Evolutionary conservation across 1,284 basidiomycete species (phyloP).

Genomic region (Trichosporon sp.): DNA sequence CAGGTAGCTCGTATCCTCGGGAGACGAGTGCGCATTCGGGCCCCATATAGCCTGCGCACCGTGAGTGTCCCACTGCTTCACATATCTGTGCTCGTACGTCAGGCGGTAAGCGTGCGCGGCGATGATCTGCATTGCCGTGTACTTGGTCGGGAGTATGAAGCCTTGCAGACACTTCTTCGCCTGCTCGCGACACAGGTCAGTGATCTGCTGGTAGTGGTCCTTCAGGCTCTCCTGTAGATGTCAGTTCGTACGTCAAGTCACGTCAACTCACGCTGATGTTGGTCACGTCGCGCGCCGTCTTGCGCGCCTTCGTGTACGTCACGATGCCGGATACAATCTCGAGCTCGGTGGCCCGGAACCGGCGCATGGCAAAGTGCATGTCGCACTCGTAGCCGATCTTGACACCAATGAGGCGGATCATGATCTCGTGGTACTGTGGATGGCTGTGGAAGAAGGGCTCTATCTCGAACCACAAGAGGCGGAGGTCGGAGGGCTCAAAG

Average conservation of each 20-base stretch:
- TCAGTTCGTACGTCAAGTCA: not conserved
- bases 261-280: not conserved
- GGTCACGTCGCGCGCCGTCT: constrained; percentile 27
- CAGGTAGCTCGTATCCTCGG: constrained; percentile 20
- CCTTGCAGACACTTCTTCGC: constrained; percentile 2
- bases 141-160: not conserved
- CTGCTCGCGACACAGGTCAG: constrained; percentile 21
- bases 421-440: constrained; percentile 22
- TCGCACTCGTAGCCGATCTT: constrained; percentile 35
- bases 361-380: constrained; percentile 35
- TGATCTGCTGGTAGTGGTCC: constrained; percentile 26
- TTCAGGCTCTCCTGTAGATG: constrained; percentile 32
- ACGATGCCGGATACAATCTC: constrained; percentile 39
- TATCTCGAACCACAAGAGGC: constrained; percentile 19
- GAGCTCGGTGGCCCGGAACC: constrained; percentile 34
- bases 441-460: constrained; percentile 23
- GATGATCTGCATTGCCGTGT: constrained; percentile 26
- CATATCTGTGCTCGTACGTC: constrained; percentile 32
- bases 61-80: constrained; percentile 30
- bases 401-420: constrained; percentile 28
- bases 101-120: constrained; percentile 38
- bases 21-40: constrained; percentile 8
- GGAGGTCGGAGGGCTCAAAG: constrained; percentile 31
- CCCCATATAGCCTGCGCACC: constrained; percentile 4
- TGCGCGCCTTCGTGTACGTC: constrained; percentile 32